Evolutionary conservation across 2,329 filamentous ascomycete species (phyloP).

Genomic region (Trichophyton simii): DNA sequence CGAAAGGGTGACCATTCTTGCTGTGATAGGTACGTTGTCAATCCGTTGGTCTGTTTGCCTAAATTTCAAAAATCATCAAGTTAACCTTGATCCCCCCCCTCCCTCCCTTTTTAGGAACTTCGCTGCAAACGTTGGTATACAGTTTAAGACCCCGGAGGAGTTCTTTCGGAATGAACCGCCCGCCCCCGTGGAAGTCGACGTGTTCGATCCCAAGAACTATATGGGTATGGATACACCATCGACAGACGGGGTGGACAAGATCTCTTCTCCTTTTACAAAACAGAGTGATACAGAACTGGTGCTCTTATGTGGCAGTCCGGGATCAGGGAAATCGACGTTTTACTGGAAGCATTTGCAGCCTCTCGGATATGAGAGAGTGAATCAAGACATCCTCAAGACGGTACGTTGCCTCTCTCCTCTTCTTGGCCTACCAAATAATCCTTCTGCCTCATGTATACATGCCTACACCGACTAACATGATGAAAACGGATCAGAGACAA

Average conservation of each 20-base stretch:
- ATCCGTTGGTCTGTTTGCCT: neutral
- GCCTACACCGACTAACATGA: neutral
- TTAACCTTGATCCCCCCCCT: too few relatives aligned
- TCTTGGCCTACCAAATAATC: neutral
- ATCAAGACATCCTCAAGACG: constrained; percentile 78
- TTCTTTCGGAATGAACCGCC: constrained; percentile 63
- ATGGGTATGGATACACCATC: constrained; percentile 28
- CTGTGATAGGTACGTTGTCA: constrained; percentile 40
- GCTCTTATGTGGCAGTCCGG: constrained; percentile 77
- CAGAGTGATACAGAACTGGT: constrained; percentile 60
- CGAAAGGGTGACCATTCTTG: constrained; percentile 46
- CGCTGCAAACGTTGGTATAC: constrained; percentile 68
- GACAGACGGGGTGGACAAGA: constrained; percentile 18
- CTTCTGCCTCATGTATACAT: neutral
- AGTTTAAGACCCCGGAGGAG: constrained; percentile 79
- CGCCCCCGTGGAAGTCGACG: constrained; percentile 46
- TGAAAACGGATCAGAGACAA: constrained; percentile 35
- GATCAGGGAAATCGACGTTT: constrained; percentile 83
- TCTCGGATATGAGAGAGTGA: constrained; percentile 69
- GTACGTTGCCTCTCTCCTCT: constrained; percentile 26
- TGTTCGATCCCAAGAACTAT: constrained; percentile 58
- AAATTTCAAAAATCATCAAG: neutral
- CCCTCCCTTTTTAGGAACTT: constrained; percentile 49
- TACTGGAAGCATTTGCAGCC: constrained; percentile 68
- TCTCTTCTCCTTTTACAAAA: constrained; percentile 39